Base-by-base conservation (phyloP, 2,329 filamentous ascomycete genomes). In the Xylaria sp. region DNA sequence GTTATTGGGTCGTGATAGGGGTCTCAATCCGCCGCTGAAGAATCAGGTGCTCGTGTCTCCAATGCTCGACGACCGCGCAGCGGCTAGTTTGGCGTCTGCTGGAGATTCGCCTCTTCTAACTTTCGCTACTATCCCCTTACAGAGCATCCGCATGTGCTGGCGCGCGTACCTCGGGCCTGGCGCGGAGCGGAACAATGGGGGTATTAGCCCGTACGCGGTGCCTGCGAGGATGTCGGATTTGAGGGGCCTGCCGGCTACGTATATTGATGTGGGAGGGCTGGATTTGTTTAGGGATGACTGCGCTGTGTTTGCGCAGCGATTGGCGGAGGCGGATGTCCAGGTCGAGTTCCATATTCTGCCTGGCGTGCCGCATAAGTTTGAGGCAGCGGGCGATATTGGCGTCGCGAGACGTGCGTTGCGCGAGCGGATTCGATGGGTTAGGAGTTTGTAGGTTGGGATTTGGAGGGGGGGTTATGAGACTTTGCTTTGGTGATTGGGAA, bases 1-100 rank as follows among this genome's bases (percentile, higher is more conserved):
- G 0, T 77, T 88, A 28, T 82, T 86, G 80, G 79, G 77, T 0
- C 73, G 78, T 3, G 78, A 80, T 57, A 68, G 73, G 10, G 68
- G 55, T 2, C 55, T 79, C 0, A 66, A 70, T 0, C 78, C 78
- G 0, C 77, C 73, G 0, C 41, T 80, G 1, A 76, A 76, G 8
- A 75, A 75, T 59, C 79, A 78, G 57, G 75, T 79, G 15, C 71
- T 81, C 5, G 63, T 79, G 2, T 80, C 79, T 48, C 78, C 78
- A 1, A 80, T 80, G 78, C 69, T 80, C 0, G 78, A 80, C 61
- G 77, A 80, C 61, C 70, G 78, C 41, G 66, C 64, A 12, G 56
- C 69, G 7, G 41, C 46, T 7, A 46, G 39, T 1, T 25, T 52
- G 43, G 41, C 41, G 23, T 36, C 23, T 4, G 33, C 33, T 1